These are phyloP conservation scores for Alternaria arborescens DNA, from an alignment of 2,329 filamentous ascomycete species.

Conservation along the genomic window DNA sequence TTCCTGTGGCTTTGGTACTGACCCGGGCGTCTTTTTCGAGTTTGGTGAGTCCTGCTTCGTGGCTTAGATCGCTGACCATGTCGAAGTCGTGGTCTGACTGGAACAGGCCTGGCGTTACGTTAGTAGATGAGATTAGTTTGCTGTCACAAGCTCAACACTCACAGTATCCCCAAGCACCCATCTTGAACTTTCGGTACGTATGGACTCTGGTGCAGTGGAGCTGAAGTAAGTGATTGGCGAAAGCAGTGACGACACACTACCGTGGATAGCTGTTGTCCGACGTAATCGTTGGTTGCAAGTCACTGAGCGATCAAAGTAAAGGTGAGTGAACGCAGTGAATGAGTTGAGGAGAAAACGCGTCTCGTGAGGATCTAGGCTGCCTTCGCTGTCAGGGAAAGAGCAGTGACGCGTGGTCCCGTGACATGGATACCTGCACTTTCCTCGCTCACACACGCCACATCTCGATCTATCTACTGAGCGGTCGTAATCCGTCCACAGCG, in stretches of 20 bases:
- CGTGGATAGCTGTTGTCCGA: neutral
- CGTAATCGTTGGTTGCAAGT: neutral
- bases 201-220: neutral
- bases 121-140: neutral
- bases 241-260: neutral
- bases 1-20: too few species aligned
- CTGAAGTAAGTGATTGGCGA: too few species aligned
- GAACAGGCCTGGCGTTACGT: conserved; percentile 25
- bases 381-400: neutral
- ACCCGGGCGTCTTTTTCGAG: conserved; percentile 4
- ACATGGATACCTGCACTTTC: neutral
- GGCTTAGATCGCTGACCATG: conserved; percentile 17
- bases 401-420: conserved; percentile 3
- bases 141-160: neutral
- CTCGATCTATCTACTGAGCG: neutral
- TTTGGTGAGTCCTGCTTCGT: conserved; percentile 24
- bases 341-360: neutral
- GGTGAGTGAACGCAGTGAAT: neutral
- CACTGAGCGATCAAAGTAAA: neutral
- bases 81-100: conserved; percentile 34
- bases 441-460: neutral
- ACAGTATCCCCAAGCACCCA: conserved; percentile 31
- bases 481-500: neutral
- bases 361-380: neutral
- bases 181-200: neutral